phyloP scores from a whole-genome alignment of 345 rosid species.

The Cochlearia excelsa region DNA sequence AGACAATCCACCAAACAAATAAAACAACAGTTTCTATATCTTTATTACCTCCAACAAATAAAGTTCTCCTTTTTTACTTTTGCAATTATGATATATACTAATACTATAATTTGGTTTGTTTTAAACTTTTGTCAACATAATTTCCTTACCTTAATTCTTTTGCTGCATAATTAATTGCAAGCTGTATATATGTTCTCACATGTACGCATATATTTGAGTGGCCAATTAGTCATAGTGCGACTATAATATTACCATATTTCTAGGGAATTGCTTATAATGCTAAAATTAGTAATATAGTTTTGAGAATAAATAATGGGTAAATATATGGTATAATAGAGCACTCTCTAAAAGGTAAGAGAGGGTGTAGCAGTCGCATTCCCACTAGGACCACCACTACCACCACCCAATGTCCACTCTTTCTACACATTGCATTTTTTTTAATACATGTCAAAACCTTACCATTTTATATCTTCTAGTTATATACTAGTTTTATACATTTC shows the following conservation, averaged over 20 bases:
- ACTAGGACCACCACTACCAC: conserved; percentile 30
- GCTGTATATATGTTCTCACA: no score
- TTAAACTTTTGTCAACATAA: no score
- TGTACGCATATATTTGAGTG: no score
- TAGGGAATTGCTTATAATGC: no score
- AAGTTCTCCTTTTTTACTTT: conserved; percentile 5
- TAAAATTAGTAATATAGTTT: no score
- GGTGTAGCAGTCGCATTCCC: conserved; percentile 31
- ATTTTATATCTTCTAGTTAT: no score
- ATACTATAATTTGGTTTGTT: no score
- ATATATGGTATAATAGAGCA: conserved; percentile 20
- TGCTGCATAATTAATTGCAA: no score
- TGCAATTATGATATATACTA: background rate
- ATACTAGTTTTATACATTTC: no score
- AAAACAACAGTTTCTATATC: conserved; percentile 31
- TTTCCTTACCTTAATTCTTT: no score
- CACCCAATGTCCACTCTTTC: conserved; percentile 26
- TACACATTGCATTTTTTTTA: conserved; percentile 19
- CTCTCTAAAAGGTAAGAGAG: conserved; percentile 10
- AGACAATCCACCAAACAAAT: conserved; percentile 39
- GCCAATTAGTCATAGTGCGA: no score
- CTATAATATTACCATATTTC: no score
- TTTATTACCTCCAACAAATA: conserved; percentile 12
- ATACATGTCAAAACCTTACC: conserved; percentile 23
- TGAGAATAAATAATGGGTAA: background rate